Evolutionary conservation across 192 early-diverging fungal genomes (phyloP), one percentile per base, ranked within the genome.

Genomic region (Coemansia sp.): DNA sequence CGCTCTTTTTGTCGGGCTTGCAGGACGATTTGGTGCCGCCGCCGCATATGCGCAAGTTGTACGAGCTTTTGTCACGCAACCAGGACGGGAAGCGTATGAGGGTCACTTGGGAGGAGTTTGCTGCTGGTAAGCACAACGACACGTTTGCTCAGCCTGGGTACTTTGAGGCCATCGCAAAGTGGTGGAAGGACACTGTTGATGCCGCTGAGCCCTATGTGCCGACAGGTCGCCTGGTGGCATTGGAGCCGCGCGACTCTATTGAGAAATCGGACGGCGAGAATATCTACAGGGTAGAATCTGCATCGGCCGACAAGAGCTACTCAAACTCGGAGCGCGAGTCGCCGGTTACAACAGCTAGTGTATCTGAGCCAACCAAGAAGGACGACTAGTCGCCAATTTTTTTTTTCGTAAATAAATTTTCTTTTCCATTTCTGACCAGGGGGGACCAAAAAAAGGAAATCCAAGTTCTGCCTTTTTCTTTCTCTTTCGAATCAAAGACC

Each of bases 21-120:
- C 82, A 83, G 53, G 97, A 99, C 77, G 95, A 97, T 69, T 77
- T 99, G 40, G 86, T 97, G 10, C 97, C 95, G 30, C 89, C 92
- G 34, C 64, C 70, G 35, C 95, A 99, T 69, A 99, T 99, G 97
- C 59, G 75, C 18, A 73, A 81, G 49, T 85, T 99, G 12, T 88
- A 86, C 37, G 89, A 90, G 52, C 66, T 88, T 30, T 83, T 86
- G 38, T 73, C 85, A 45, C 85, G 70, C 10, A 69, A 74, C 47
- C 66, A 71, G 35, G 65, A 64, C 34, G 52, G 62, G 13, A 64
- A 61, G 62, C 62, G 49, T 18, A 70, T 65, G 67, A 61, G 39
- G 43, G 56, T 73, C 6, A 61, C 64, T 11, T 82, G 88, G 87
- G 84, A 86, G 37, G 84, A 85, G 71, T 96, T 97, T 78, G 68